A percentile compares a stretch with the other conserved stretches of the same genome.
phyloP scores from a whole-genome alignment of 331 rosid genomes.

The Quercus phellos region DNA sequence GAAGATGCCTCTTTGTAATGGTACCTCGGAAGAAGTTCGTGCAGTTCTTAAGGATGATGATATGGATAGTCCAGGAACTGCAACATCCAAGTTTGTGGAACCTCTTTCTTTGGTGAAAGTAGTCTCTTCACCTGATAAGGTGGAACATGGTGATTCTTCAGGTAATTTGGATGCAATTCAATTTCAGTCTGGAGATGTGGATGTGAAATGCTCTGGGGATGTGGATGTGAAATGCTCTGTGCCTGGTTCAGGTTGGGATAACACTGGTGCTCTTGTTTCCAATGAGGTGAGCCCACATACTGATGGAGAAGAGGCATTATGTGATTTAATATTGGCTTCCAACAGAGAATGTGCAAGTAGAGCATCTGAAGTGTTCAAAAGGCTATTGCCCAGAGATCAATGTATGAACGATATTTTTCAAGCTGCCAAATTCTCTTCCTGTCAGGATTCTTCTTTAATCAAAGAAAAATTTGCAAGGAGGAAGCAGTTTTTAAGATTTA shows the following conservation, averaged over 20 bases:
- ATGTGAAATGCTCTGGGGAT: slow-evolving; percentile 22
- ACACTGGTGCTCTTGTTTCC: slow-evolving; percentile 25
- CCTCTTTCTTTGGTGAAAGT: slow-evolving; percentile 33
- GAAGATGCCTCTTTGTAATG: slow-evolving; percentile 39
- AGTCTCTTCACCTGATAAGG: slow-evolving; percentile 32
- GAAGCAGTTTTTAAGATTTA: slow-evolving; percentile 51
- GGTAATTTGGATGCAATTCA: slow-evolving; percentile 33
- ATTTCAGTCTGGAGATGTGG: slow-evolving; percentile 19
- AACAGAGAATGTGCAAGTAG: slow-evolving; percentile 57
- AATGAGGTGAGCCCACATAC: slow-evolving; percentile 28
- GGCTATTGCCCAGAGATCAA: slow-evolving; percentile 40
- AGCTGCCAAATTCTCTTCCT: slow-evolving; percentile 21
- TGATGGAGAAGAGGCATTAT: slow-evolving; percentile 25
- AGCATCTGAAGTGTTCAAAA: slow-evolving; percentile 42
- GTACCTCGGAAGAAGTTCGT: slow-evolving; percentile 29
- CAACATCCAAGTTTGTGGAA: slow-evolving; percentile 78
- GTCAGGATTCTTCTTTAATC: slow-evolving; percentile 20
- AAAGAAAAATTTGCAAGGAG: slow-evolving; percentile 56
- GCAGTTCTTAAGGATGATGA: slow-evolving; percentile 53
- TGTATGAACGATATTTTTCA: slow-evolving; percentile 21
- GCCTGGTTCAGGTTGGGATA: slow-evolving; percentile 32
- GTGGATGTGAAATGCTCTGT: slow-evolving; percentile 21
- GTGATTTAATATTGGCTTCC: slow-evolving; percentile 40
- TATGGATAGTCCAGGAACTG: slow-evolving; percentile 90
- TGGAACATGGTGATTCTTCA: slow-evolving; percentile 23